Conservation (phyloP, 768 basidiomycete species). For the Lepiota subincarnata region DNA sequence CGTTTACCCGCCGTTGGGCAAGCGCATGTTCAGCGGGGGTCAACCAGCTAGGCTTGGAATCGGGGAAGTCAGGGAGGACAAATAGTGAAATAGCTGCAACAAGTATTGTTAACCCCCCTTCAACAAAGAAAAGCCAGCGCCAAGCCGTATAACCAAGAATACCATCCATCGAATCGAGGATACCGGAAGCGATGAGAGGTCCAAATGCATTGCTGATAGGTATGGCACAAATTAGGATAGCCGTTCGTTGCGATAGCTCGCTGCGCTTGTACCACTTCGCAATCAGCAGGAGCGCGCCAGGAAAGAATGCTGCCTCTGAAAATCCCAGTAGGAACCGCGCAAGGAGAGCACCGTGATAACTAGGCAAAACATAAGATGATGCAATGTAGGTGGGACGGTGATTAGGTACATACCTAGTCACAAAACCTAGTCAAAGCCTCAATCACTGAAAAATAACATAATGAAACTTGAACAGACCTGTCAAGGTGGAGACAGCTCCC, state of each 20-base stretch:
- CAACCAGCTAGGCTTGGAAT: constrained; percentile 48
- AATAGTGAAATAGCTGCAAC: constrained; percentile 50
- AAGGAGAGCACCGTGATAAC: constrained; percentile 60
- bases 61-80: constrained; percentile 73
- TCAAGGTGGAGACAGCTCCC: constrained; percentile 51
- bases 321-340: constrained; percentile 78
- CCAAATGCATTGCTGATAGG: constrained; percentile 83
- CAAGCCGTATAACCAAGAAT: constrained; percentile 66
- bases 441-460: background rate
- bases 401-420: constrained; percentile 28
- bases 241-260: constrained; percentile 68
- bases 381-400: background rate
- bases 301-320: constrained; percentile 68
- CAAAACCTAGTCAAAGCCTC: constrained; percentile 28
- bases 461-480: constrained; percentile 30
- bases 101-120: constrained; percentile 54
- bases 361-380: constrained; percentile 18
- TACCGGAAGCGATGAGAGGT: constrained; percentile 70
- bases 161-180: constrained; percentile 70
- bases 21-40: constrained; percentile 52
- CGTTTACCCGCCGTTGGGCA: constrained; percentile 56
- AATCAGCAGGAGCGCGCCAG: constrained; percentile 59
- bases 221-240: constrained; percentile 66
- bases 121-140: constrained; percentile 76
- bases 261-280: constrained; percentile 71